phyloP scores from a whole-genome alignment of 257 asterid genomes.

The Solanum paucissectum region DNA sequence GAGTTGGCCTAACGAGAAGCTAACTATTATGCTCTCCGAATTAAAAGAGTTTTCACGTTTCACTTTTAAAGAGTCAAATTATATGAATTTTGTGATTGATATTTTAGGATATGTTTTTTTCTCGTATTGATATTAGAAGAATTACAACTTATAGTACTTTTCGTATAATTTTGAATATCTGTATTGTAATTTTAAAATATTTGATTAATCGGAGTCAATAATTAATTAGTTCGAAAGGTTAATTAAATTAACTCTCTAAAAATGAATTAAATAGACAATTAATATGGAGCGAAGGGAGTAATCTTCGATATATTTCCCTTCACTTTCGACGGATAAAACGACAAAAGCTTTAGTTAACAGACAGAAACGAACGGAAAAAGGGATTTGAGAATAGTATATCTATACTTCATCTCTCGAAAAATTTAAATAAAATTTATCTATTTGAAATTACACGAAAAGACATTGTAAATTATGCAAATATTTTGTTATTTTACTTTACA shows the following conservation, averaged over 20 bases:
- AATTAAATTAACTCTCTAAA: background rate
- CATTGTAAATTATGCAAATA: background rate
- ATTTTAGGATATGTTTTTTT: background rate
- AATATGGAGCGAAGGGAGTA: no score
- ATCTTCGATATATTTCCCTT: background rate
- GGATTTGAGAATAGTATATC: background rate
- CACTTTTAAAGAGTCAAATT: background rate
- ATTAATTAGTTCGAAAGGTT: background rate
- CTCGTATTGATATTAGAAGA: background rate
- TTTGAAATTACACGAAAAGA: background rate
- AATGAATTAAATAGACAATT: background rate
- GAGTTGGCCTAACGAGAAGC: background rate
- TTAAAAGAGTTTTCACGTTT: background rate
- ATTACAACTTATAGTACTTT: background rate
- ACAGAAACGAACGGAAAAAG: background rate
- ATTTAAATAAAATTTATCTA: background rate
- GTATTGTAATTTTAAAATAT: no score
- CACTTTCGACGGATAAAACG: background rate
- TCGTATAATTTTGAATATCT: no score
- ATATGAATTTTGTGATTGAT: background rate
- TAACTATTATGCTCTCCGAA: background rate
- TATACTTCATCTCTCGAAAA: background rate
- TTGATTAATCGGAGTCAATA: background rate
- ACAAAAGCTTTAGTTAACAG: background rate
- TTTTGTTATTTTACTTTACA: background rate